Conservation (phyloP, 345 rosid species). For the Lumnitzera racemosa region DNA sequence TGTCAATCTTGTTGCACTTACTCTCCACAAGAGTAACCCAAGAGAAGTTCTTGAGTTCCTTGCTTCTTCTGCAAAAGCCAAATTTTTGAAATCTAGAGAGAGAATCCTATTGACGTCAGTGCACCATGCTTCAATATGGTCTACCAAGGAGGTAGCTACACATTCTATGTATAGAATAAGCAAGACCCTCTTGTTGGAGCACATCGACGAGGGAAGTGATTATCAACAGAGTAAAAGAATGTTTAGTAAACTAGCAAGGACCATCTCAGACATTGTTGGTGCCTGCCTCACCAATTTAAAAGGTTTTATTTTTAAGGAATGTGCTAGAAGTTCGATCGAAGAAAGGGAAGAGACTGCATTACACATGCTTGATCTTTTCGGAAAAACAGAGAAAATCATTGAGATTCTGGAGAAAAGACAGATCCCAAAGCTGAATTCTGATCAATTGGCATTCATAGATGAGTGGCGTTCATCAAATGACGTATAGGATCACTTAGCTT, state of each 20-base stretch:
- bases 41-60: too few species aligned
- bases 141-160: slow-evolving; percentile 53
- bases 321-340: slow-evolving; percentile 47
- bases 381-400: slow-evolving; percentile 44
- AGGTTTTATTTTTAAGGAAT: slow-evolving; percentile 36
- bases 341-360: slow-evolving; percentile 45
- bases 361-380: slow-evolving; percentile 49
- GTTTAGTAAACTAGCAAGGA: slow-evolving; percentile 28
- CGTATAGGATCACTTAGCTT: slow-evolving; percentile 11
- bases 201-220: slow-evolving; percentile 9
- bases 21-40: slow-evolving; percentile 24
- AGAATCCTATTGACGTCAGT: too few species aligned
- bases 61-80: slow-evolving; percentile 1
- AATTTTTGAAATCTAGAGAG: too few species aligned
- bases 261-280: slow-evolving; percentile 56
- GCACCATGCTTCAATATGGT: slow-evolving; percentile 43
- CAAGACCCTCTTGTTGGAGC: slow-evolving; percentile 38
- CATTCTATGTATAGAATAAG: slow-evolving; percentile 75
- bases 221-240: slow-evolving; percentile 23
- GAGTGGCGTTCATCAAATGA: slow-evolving; percentile 32
- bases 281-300: slow-evolving; percentile 74
- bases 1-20: slow-evolving; percentile 50
- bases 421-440: slow-evolving; percentile 31
- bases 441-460: slow-evolving; percentile 40
- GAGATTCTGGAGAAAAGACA: slow-evolving; percentile 38